Conservation (phyloP, 352 stramenopile genomes). For the Globisporangium cylindrosporum region DNA sequence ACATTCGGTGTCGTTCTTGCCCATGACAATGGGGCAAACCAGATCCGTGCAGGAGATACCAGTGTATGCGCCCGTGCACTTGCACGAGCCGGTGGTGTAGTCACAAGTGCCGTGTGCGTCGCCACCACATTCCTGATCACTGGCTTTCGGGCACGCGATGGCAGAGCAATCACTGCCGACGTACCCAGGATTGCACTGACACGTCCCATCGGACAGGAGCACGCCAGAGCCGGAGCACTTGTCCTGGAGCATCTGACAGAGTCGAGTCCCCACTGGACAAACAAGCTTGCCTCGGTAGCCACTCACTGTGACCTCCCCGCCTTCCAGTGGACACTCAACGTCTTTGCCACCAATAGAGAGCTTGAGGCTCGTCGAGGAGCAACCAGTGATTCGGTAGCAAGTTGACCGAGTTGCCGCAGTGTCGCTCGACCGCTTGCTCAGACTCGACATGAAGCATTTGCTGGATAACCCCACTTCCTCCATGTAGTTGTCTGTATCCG, state of each 20-base stretch:
- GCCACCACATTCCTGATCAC: slow-evolving; percentile 40
- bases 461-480: slow-evolving; percentile 49
- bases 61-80: slow-evolving; percentile 47
- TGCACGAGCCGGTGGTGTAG: slow-evolving; percentile 38
- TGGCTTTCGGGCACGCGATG: slow-evolving; percentile 40
- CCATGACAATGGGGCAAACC: slow-evolving; percentile 36
- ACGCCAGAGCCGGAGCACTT: slow-evolving; percentile 67
- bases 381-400: slow-evolving; percentile 63
- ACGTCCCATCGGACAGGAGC: slow-evolving; percentile 42
- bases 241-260: slow-evolving; percentile 68
- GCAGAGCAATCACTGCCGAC: slow-evolving; percentile 52
- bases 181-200: slow-evolving; percentile 55
- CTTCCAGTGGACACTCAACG: slow-evolving; percentile 59
- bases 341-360: slow-evolving; percentile 48
- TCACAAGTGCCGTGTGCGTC: slow-evolving; percentile 44
- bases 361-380: slow-evolving; percentile 33
- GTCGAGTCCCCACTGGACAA: slow-evolving; percentile 42
- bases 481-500: slow-evolving; percentile 44
- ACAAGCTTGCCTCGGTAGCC: slow-evolving; percentile 48
- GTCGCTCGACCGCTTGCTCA: slow-evolving; percentile 42
- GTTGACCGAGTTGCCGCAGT: slow-evolving; percentile 29
- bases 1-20: slow-evolving; percentile 55
- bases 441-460: slow-evolving; percentile 72
- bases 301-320: slow-evolving; percentile 47
- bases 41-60: slow-evolving; percentile 58